phyloP scores from a whole-genome alignment of 164 flowering plant species.

The Liriodendron chinense region DNA sequence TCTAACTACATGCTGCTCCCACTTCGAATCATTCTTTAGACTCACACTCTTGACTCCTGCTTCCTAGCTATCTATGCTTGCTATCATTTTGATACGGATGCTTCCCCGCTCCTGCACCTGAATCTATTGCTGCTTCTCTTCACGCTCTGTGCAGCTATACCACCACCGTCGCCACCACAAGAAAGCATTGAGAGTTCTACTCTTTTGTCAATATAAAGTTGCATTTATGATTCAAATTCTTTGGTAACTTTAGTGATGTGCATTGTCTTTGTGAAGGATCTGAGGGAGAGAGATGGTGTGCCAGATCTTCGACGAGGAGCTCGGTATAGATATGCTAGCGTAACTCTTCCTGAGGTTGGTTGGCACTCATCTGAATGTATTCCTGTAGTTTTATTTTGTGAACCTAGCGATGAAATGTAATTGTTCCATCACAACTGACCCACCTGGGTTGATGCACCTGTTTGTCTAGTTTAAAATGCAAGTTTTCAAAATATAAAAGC shows the following conservation, averaged over 20 bases:
- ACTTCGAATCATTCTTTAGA: neutral
- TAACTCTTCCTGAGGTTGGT: constrained; percentile 74
- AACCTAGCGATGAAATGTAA: no score
- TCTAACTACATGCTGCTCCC: neutral
- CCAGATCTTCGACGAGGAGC: constrained; percentile 89
- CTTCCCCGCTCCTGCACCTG: neutral
- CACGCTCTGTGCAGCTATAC: neutral
- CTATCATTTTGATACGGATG: neutral
- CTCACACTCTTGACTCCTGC: neutral
- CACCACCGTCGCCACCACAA: neutral
- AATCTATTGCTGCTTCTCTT: neutral
- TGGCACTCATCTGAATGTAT: neutral
- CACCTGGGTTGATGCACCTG: neutral
- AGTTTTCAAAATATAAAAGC: neutral
- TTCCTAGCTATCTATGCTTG: neutral
- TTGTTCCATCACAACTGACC: no score
- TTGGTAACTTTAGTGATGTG: constrained; percentile 7
- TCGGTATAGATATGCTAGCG: constrained; percentile 82
- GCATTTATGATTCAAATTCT: constrained; percentile 1
- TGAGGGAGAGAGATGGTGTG: constrained; percentile 84
- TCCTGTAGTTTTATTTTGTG: neutral
- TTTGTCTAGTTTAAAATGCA: neutral
- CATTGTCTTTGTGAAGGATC: constrained; percentile 41
- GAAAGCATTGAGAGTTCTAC: neutral
- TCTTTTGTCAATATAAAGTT: neutral